Conservation (phyloP, 495 filamentous ascomycete genomes). For the Trichoderma orchidacearum region DNA sequence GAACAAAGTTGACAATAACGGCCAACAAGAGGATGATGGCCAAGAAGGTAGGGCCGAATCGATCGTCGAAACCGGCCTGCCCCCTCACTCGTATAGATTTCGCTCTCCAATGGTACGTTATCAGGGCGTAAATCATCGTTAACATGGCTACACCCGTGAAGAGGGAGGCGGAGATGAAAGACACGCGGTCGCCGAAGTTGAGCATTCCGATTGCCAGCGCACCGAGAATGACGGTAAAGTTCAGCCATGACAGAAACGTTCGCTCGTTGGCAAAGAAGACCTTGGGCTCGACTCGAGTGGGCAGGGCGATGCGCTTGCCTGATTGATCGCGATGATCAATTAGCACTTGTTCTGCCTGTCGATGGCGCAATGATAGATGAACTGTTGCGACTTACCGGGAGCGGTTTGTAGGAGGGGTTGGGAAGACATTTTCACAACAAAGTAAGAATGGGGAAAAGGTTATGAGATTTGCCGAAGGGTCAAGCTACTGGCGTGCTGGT, state of each 20-base stretch:
- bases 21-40: conserved; percentile 73
- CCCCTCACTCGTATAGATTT: conserved; percentile 83
- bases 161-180: conserved; percentile 78
- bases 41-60: conserved; percentile 81
- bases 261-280: conserved; percentile 99
- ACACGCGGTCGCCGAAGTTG: conserved; percentile 91
- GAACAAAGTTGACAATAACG: conserved; percentile 85
- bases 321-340: conserved; percentile 7
- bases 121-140: conserved; percentile 87
- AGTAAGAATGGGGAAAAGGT: not conserved
- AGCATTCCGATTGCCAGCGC: conserved; percentile 90
- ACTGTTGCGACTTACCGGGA: conserved; percentile 41
- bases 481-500: not conserved
- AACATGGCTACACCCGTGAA: conserved; percentile 94
- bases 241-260: conserved; percentile 97
- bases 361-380: not conserved
- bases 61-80: conserved; percentile 91
- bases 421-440: conserved; percentile 56
- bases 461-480: not conserved
- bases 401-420: conserved; percentile 89
- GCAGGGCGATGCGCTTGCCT: conserved; percentile 98
- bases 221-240: conserved; percentile 96
- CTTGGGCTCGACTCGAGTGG: conserved; percentile 95
- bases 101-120: conserved; percentile 94
- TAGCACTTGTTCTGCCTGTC: not conserved